Percentiles rank a stretch among this genome's conserved stretches.
These are phyloP conservation scores for Hippophae gyantsensis DNA, from an alignment of 306 rosid genomes.

Conservation along the genomic window DNA sequence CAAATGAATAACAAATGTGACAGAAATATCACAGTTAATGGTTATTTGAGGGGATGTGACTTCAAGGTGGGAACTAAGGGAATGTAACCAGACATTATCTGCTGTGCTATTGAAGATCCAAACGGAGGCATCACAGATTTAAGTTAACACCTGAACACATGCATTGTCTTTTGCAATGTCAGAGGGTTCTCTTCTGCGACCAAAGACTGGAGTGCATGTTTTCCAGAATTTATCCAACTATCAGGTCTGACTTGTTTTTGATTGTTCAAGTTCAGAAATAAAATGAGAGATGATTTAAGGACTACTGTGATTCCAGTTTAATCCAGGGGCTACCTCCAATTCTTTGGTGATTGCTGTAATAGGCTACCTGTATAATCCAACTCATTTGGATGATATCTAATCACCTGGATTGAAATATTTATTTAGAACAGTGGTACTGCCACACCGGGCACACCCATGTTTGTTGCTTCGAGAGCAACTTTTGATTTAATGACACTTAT, in stretches of 20 bases:
- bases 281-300: too few relatives aligned
- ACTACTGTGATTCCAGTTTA: too few relatives aligned
- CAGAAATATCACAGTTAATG: conserved; percentile 77
- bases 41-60: conserved; percentile 87
- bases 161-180: conserved; percentile 85
- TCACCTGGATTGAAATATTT: too few relatives aligned
- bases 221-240: conserved; percentile 73
- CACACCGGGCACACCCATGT: too few relatives aligned
- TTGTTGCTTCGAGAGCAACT: too few relatives aligned
- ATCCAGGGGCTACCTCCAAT: too few relatives aligned
- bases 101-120: conserved; percentile 71
- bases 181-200: conserved; percentile 96
- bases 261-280: too few relatives aligned
- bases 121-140: conserved; percentile 89
- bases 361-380: too few relatives aligned
- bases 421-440: too few relatives aligned
- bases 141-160: conserved; percentile 94
- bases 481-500: too few relatives aligned
- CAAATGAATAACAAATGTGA: conserved; percentile 62
- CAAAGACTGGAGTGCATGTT: conserved; percentile 79
- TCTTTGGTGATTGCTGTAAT: too few relatives aligned
- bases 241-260: conserved; percentile 39
- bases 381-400: too few relatives aligned
- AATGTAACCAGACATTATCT: conserved; percentile 67
- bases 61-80: conserved; percentile 79